phyloP scores from a whole-genome alignment of 139 green algal species.

The Tetraselmis chui region DNA sequence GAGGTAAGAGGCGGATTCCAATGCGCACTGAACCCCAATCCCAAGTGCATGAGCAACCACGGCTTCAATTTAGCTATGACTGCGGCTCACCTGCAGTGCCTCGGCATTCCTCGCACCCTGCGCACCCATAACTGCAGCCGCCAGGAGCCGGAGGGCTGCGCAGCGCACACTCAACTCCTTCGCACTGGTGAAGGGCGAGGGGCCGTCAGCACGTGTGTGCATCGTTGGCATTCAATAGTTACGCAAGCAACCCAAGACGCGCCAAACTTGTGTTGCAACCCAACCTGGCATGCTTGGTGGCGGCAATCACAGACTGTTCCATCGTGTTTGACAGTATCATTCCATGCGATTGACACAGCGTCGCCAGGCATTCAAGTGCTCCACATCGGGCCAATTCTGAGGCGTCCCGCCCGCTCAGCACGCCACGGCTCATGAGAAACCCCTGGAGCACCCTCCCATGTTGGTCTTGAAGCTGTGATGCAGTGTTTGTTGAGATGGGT shows the following conservation, averaged over 20 bases:
- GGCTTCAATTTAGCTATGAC: too few species aligned
- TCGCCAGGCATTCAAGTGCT: constrained; percentile 48
- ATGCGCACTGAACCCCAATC: too few species aligned
- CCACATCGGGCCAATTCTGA: constrained; percentile 6
- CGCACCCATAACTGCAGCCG: constrained; percentile 46
- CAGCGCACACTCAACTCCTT: constrained; percentile 15
- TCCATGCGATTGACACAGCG: constrained; percentile 44
- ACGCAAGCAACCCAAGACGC: too few species aligned
- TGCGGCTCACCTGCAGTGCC: constrained; percentile 33
- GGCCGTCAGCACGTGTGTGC: too few species aligned
- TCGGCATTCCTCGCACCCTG: constrained; percentile 35
- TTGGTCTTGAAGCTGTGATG: background rate
- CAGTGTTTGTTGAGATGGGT: background rate
- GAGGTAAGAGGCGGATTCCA: too few species aligned
- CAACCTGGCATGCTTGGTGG: constrained; percentile 33
- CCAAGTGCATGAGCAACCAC: too few species aligned
- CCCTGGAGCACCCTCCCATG: background rate
- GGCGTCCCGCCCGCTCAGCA: background rate
- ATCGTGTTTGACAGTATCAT: constrained; percentile 39
- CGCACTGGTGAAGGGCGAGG: background rate
- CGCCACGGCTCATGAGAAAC: background rate
- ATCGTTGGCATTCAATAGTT: too few species aligned
- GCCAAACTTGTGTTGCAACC: too few species aligned
- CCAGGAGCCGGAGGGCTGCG: constrained; percentile 46
- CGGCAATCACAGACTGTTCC: constrained; percentile 38